These are phyloP conservation scores for Mollisiaceae sp. DNA, from an alignment of 2,329 filamentous ascomycete species.

Conservation along the genomic window DNA sequence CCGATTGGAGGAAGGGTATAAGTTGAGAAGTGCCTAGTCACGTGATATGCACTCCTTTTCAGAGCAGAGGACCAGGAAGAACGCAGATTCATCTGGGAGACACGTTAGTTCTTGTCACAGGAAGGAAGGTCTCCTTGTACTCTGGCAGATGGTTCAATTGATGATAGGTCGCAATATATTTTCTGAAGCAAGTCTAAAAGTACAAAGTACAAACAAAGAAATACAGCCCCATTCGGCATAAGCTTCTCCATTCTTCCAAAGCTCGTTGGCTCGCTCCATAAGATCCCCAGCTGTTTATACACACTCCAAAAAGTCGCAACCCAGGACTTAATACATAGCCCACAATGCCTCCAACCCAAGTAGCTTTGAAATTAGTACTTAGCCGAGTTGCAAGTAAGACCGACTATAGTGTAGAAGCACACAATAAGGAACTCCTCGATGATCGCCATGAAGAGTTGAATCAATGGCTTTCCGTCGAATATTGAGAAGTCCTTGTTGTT, in stretches of 20 bases:
- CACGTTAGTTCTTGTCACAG: no score
- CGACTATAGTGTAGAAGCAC: conserved; percentile 37
- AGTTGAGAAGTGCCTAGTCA: no score
- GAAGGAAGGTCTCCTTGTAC: no score
- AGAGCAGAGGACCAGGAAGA: no score
- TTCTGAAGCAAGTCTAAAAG: no score
- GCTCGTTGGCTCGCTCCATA: not conserved
- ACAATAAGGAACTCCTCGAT: conserved; percentile 43
- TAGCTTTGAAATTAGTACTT: not conserved
- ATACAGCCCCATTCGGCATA: no score
- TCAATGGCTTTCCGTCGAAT: conserved; percentile 34
- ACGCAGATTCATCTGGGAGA: no score
- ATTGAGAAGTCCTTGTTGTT: conserved; percentile 35
- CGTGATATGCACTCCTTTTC: no score
- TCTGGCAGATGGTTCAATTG: no score
- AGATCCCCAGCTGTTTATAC: no score
- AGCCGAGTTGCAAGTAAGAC: conserved; percentile 23
- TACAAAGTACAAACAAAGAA: no score
- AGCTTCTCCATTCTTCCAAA: not conserved
- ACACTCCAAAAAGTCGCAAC: not conserved
- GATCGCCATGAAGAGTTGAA: conserved; percentile 41
- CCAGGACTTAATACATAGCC: not conserved
- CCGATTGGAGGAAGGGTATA: not conserved
- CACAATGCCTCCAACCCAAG: not conserved
- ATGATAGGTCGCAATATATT: no score